Conservation (phyloP, 768 basidiomycete species). For the Coprinopsis strossmayeri region DNA sequence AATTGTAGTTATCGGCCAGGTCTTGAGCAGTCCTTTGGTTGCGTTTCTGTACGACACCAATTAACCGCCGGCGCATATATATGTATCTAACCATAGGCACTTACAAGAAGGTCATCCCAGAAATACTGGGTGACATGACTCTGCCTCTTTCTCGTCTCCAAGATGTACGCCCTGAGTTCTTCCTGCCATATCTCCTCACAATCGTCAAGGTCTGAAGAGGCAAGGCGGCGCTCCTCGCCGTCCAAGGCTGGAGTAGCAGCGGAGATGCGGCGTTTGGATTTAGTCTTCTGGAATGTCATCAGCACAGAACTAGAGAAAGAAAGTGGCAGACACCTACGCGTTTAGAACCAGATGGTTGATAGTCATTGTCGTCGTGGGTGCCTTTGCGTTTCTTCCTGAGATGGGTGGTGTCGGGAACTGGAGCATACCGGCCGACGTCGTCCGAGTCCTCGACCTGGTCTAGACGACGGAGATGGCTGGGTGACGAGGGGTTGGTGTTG, state of each 20-base stretch:
- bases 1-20: slow-evolving; percentile 53
- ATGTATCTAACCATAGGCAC: too few species aligned
- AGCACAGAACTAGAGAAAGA: slow-evolving; percentile 1
- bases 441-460: slow-evolving; percentile 2
- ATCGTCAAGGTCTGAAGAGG: slow-evolving; percentile 78
- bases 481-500: not conserved
- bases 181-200: slow-evolving; percentile 71
- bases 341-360: slow-evolving; percentile 38
- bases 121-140: slow-evolving; percentile 72
- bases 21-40: slow-evolving; percentile 56
- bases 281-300: slow-evolving; percentile 20
- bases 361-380: slow-evolving; percentile 48
- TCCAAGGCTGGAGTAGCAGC: slow-evolving; percentile 21
- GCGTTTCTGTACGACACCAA: slow-evolving; percentile 52
- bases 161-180: slow-evolving; percentile 62
- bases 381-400: slow-evolving; percentile 44
- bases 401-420: slow-evolving; percentile 12
- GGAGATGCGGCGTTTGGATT: slow-evolving; percentile 24
- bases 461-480: not conserved
- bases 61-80: too few species aligned
- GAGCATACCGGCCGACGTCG: slow-evolving; percentile 14
- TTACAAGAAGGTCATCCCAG: slow-evolving; percentile 57
- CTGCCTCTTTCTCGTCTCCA: slow-evolving; percentile 68
- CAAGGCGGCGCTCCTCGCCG: slow-evolving; percentile 38
- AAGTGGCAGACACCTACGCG: slow-evolving; percentile 42